Conservation (phyloP, 257 asterid genomes). For the Penstemon barbatus region DNA sequence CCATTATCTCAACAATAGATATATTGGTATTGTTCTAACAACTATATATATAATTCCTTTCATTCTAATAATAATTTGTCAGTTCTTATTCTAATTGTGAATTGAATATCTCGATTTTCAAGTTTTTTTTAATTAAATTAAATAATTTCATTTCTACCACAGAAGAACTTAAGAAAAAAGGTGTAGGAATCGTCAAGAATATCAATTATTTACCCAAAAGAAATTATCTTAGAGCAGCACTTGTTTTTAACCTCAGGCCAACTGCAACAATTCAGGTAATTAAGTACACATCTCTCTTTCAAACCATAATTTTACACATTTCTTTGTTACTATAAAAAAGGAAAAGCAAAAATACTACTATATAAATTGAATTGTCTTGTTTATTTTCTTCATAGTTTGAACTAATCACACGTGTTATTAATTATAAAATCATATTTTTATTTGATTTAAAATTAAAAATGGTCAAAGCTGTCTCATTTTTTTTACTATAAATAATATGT, state of each 20-base stretch:
- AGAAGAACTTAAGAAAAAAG: constrained; percentile 15
- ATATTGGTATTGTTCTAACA: constrained; percentile 27
- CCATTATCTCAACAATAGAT: constrained; percentile 38
- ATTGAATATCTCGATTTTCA: not conserved
- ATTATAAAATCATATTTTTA: no score
- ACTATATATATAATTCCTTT: not conserved
- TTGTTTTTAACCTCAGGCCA: constrained; percentile 45
- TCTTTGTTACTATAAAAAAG: no score
- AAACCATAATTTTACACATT: no score
- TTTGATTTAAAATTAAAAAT: no score
- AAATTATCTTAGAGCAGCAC: constrained; percentile 35
- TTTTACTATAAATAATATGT: no score
- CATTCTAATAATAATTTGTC: no score
- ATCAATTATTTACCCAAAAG: constrained; percentile 30
- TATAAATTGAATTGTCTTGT: no score
- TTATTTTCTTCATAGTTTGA: no score
- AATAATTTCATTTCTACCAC: not conserved
- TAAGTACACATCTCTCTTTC: not conserved
- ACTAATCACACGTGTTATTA: no score
- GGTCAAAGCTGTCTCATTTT: no score
- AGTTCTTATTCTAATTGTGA: not conserved
- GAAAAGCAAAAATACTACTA: no score
- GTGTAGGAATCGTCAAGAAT: constrained; percentile 3
- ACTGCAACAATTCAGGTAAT: constrained; percentile 38
- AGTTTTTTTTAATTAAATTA: not conserved